Base-by-base conservation (phyloP, 2,329 filamentous ascomycete species). In the Pseudocercospora macadamiae region DNA sequence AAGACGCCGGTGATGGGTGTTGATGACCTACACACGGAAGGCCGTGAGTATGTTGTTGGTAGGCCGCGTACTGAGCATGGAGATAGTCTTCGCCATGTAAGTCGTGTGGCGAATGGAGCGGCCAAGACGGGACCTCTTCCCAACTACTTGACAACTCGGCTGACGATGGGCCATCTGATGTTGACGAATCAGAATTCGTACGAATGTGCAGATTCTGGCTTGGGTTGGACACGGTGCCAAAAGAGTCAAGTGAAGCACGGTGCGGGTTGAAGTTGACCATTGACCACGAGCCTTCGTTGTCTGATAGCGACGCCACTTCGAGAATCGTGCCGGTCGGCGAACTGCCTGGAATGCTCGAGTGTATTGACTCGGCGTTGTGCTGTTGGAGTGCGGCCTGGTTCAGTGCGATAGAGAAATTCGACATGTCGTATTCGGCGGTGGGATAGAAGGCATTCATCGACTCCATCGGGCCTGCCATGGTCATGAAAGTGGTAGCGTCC, bases 241-340 rank as follows among this genome's bases (percentile, higher is more conserved):
- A 86, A 30, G 84, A 82, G 66, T 93, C 89, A 66, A 89, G 86
- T 34, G 87, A 89, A 61, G 86, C 87, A 34, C 70, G 68, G 45
- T 71, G 64, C n/a, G 66, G 57, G 57, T 71, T 69, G 67, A 60
- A 84, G 65, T 95, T 90, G 57, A 97, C 87, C 65, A 89, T 85
- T 51, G 86, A 86, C 93, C 93, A 97, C 25, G 60, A 62, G 39
- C 64, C 63, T 58, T 91, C 90, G 67, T 93, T 90, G 68, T 96
- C 92, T n/a, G 91, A 91, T 42, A 96, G 80, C 5, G 93, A 97
- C 51, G 93, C 79, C 30, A 96, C 90, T 75, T 97, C 93, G 47
- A 96, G 79, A 74, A 91, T 93, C 26, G 88, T 90, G 67, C 89
- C 88, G 1, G 88, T 90, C 1, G 90, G 90, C 34, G 90, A 93